Evolutionary conservation across 768 basidiomycete genomes (phyloP).

Genomic region (Inosperma sp.): DNA sequence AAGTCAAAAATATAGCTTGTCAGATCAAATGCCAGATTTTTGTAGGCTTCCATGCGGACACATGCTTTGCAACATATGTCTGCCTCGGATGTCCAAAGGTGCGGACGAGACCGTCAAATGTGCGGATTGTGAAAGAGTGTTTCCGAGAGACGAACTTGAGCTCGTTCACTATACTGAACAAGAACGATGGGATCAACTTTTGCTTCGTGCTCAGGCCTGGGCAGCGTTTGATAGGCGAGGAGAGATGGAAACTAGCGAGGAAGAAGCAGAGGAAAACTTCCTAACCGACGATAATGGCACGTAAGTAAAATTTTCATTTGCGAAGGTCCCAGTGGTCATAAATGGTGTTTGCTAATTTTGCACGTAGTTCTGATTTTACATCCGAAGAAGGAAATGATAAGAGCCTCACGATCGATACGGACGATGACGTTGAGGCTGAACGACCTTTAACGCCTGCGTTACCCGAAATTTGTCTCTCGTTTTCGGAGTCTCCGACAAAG

Average conservation of each 20-base stretch:
- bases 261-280: slow-evolving; percentile 39
- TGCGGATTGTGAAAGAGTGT: slow-evolving; percentile 32
- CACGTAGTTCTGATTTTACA: slow-evolving; percentile 3
- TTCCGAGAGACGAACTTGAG: slow-evolving; percentile 31
- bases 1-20: slow-evolving; percentile 4
- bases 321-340: background rate
- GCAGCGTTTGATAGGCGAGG: slow-evolving; percentile 34
- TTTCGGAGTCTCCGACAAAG: slow-evolving; percentile 27
- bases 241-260: slow-evolving; percentile 37
- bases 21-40: background rate
- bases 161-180: slow-evolving; percentile 35
- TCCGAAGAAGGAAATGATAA: background rate
- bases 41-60: slow-evolving; percentile 43
- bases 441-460: slow-evolving; percentile 7
- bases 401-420: background rate
- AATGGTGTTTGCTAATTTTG: too few relatives aligned
- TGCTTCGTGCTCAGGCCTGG: slow-evolving; percentile 37
- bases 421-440: background rate
- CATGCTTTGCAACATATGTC: slow-evolving; percentile 37
- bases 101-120: slow-evolving; percentile 32
- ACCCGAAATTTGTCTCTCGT: slow-evolving; percentile 14
- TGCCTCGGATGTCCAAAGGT: slow-evolving; percentile 26
- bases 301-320: slow-evolving; percentile 8
- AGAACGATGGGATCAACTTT: slow-evolving; percentile 41
- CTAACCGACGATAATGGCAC: slow-evolving; percentile 19